Evolutionary conservation across 352 stramenopile species (phyloP).

Genomic region (Globisporangium radiosum): DNA sequence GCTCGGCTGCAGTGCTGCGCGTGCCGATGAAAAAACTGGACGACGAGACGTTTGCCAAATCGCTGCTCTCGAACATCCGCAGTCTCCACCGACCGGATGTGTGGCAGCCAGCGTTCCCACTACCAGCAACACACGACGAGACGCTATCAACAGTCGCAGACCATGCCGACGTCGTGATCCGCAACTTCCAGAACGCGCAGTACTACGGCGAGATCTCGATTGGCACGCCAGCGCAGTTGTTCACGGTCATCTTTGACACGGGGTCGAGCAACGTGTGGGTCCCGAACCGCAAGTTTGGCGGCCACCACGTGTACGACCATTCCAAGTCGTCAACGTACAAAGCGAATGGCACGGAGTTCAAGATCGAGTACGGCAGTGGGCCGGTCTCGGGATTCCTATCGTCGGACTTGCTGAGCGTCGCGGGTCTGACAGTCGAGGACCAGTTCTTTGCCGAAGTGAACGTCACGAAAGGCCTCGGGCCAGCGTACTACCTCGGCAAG

Average conservation of each 20-base stretch:
- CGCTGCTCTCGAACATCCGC: conserved; percentile 45
- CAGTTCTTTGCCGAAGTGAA: conserved; percentile 86
- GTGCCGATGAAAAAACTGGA: conserved; percentile 66
- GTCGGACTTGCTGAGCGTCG: conserved; percentile 45
- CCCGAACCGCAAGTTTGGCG: conserved; percentile 16
- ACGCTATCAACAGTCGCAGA: conserved; percentile 5
- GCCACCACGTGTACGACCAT: conserved; percentile 55
- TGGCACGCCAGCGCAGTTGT: conserved; percentile 21
- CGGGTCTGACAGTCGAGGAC: conserved; percentile 21
- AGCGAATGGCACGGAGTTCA: conserved; percentile 68
- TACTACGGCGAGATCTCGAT: conserved; percentile 90
- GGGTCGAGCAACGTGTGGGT: conserved; percentile 30
- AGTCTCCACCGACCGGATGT: conserved; percentile 28
- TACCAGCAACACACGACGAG: background rate
- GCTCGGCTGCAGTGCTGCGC: conserved; percentile 31
- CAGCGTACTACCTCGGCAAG: conserved; percentile 85
- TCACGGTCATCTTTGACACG: conserved; percentile 32
- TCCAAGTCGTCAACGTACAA: conserved; percentile 52
- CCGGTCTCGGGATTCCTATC: conserved; percentile 73
- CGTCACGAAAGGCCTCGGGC: conserved; percentile 85
- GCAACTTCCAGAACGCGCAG: conserved; percentile 91
- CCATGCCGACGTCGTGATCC: conserved; percentile 64
- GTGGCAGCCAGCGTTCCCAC: conserved; percentile 35
- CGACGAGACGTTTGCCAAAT: conserved; percentile 55
- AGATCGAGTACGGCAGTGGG: conserved; percentile 86